phyloP scores from a whole-genome alignment of 805 yeast species.

The Suhomyces vadensis region DNA sequence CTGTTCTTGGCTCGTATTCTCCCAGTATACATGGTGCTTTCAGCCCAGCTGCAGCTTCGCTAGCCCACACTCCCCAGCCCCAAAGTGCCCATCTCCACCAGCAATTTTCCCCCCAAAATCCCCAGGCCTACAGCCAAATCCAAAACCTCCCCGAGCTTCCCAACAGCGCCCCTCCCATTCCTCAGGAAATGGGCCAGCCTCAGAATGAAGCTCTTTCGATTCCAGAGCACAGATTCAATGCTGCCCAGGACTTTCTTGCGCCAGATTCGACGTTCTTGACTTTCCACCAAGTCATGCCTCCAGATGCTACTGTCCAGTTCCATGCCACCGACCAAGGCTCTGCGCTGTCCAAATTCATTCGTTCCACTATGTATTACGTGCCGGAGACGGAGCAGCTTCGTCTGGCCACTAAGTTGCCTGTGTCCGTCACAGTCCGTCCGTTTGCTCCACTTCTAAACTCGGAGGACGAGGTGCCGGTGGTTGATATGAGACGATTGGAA shows the following conservation, averaged over 20 bases:
- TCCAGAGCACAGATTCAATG: slow-evolving; percentile 19
- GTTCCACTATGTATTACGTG: slow-evolving; percentile 78
- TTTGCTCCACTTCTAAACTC: slow-evolving; percentile 62
- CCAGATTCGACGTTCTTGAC: slow-evolving; percentile 58
- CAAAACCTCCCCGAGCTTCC: background rate
- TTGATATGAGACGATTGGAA: slow-evolving; percentile 50
- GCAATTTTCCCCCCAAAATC: background rate
- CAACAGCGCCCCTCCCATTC: background rate
- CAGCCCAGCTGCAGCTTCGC: slow-evolving; percentile 3
- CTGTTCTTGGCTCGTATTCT: too few relatives aligned
- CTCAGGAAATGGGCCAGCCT: background rate
- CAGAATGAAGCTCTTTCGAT: slow-evolving; percentile 9
- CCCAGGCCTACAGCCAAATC: background rate
- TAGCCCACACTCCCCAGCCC: slow-evolving; percentile 2
- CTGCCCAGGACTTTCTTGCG: slow-evolving; percentile 29
- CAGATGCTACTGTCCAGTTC: slow-evolving; percentile 73
- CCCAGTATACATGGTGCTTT: too few relatives aligned
- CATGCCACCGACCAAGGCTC: slow-evolving; percentile 78
- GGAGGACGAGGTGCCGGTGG: slow-evolving; percentile 64
- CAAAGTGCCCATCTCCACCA: background rate
- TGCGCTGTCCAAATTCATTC: slow-evolving; percentile 75
- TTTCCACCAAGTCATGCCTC: slow-evolving; percentile 78
- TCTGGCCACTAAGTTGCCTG: slow-evolving; percentile 69
- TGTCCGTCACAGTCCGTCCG: slow-evolving; percentile 81
- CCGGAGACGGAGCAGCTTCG: slow-evolving; percentile 75